phyloP scores from a whole-genome alignment of 495 filamentous ascomycete species.

The Astrothelium subdiscretum region DNA sequence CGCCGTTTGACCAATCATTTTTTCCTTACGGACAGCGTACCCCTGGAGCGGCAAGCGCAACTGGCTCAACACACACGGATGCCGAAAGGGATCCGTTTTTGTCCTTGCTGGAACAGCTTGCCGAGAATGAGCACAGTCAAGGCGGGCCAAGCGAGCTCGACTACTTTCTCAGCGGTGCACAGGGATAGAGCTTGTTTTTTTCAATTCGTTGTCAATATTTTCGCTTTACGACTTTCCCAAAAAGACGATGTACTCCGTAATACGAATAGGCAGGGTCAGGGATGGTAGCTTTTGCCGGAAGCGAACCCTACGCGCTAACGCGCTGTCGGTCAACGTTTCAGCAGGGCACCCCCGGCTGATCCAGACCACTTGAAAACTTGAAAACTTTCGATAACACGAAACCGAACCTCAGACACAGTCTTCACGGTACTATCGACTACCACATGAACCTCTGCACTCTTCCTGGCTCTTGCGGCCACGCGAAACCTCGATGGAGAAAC shows the following conservation, averaged over 20 bases:
- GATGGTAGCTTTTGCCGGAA: background rate
- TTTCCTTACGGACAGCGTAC: constrained; percentile 22
- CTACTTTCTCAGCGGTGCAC: constrained; percentile 43
- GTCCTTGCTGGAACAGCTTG: constrained; percentile 65
- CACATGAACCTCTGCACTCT: constrained; percentile 88
- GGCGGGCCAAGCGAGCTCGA: constrained; percentile 57
- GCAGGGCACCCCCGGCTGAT: background rate
- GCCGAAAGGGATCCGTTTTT: constrained; percentile 68
- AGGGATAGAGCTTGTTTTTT: constrained; percentile 11
- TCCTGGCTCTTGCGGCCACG: constrained; percentile 70
- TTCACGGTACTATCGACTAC: constrained; percentile 31
- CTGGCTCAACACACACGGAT: constrained; percentile 21
- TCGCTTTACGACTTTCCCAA: background rate
- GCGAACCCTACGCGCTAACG: background rate
- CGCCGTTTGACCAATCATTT: background rate
- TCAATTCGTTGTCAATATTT: constrained; percentile 1
- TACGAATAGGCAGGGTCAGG: background rate
- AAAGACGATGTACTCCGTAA: background rate
- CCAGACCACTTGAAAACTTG: background rate
- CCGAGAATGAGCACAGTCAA: constrained; percentile 54
- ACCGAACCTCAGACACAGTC: background rate
- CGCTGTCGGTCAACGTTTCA: background rate
- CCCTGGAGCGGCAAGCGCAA: constrained; percentile 24
- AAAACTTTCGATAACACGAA: background rate
- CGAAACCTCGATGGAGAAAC: constrained; percentile 68